A percentile compares a stretch with the other conserved stretches of the same genome.
These are phyloP conservation scores for Crataegus laevigata DNA, from an alignment of 306 rosid genomes.

Conservation along the genomic window DNA sequence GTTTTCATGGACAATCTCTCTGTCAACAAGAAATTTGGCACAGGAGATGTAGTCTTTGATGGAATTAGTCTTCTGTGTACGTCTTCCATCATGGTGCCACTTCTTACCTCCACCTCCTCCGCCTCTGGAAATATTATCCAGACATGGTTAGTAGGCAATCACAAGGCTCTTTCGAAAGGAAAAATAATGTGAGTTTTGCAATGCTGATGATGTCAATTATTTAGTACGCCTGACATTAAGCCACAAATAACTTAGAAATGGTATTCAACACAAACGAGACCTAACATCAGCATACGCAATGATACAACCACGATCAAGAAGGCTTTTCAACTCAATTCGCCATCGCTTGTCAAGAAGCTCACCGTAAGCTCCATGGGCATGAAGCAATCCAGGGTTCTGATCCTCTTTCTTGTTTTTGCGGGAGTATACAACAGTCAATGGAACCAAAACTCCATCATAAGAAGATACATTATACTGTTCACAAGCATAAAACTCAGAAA, in stretches of 20 bases:
- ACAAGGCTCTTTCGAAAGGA: neutral
- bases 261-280: constrained; percentile 34
- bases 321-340: constrained; percentile 83
- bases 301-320: constrained; percentile 91
- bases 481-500: constrained; percentile 79
- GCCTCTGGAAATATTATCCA: constrained; percentile 52
- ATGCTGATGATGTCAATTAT: neutral
- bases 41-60: constrained; percentile 74
- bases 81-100: constrained; percentile 84
- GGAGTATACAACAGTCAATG: constrained; percentile 69
- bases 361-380: constrained; percentile 87
- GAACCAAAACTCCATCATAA: constrained; percentile 61
- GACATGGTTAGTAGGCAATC: constrained; percentile 2
- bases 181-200: neutral
- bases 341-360: constrained; percentile 89
- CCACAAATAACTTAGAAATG: constrained; percentile 1
- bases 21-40: constrained; percentile 70
- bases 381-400: constrained; percentile 74
- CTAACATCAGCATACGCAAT: constrained; percentile 93
- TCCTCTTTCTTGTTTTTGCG: constrained; percentile 42
- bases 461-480: constrained; percentile 65
- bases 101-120: constrained; percentile 90
- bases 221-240: neutral
- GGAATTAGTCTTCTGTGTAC: constrained; percentile 60
- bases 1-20: constrained; percentile 56